These are phyloP conservation scores for Xylaria polymorpha DNA, from an alignment of 2,329 filamentous ascomycete species.

Conservation along the genomic window DNA sequence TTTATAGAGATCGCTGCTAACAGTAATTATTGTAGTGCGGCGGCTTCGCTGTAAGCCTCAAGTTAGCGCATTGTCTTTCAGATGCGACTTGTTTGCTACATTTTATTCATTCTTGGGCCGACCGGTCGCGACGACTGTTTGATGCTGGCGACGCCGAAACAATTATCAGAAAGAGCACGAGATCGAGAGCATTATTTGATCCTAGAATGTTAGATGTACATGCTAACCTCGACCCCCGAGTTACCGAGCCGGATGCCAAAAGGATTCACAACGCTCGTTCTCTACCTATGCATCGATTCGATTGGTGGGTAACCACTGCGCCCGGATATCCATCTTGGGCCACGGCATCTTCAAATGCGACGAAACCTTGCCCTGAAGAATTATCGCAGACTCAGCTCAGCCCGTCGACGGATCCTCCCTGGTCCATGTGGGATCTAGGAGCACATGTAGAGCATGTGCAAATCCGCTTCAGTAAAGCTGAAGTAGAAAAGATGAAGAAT, in stretches of 20 bases:
- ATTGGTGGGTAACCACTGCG: slow-evolving; percentile 57
- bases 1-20: neutral
- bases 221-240: slow-evolving; percentile 45
- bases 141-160: neutral
- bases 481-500: slow-evolving; percentile 53
- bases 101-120: slow-evolving; percentile 58
- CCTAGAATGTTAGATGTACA: slow-evolving; percentile 55
- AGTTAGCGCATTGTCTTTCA: slow-evolving; percentile 57
- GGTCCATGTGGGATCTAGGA: slow-evolving; percentile 56
- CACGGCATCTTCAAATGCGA: slow-evolving; percentile 43
- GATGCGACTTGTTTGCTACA: slow-evolving; percentile 57
- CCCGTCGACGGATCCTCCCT: slow-evolving; percentile 53
- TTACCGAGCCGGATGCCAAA: slow-evolving; percentile 43
- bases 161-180: neutral
- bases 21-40: slow-evolving; percentile 53
- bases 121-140: slow-evolving; percentile 43
- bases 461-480: slow-evolving; percentile 54
- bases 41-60: slow-evolving; percentile 56
- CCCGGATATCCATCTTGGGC: slow-evolving; percentile 49
- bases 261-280: slow-evolving; percentile 48
- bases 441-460: slow-evolving; percentile 50
- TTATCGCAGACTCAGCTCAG: slow-evolving; percentile 40
- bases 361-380: slow-evolving; percentile 44
- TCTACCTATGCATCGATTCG: slow-evolving; percentile 59
- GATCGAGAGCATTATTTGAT: slow-evolving; percentile 50